Base-by-base conservation (phyloP, 2,329 filamentous ascomycete genomes). In the Boeremia exigua region DNA sequence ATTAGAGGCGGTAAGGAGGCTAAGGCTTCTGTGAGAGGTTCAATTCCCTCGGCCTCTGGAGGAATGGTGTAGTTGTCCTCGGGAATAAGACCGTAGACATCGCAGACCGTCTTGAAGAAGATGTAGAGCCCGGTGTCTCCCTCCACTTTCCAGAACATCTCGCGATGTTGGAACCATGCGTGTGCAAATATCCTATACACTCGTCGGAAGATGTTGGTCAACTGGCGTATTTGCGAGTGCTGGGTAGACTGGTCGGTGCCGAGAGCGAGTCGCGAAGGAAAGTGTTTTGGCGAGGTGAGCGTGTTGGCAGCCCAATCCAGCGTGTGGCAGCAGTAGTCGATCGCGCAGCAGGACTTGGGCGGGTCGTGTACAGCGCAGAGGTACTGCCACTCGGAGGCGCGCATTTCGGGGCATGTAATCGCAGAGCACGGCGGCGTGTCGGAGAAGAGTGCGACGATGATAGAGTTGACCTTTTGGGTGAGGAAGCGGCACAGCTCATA, bases 251-350 rank as follows among this genome's bases (percentile, higher is more conserved):
- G 68, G 58, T 75, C 76, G 54, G 65, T 72, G 27, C 85, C 85
- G 38, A 88, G 72, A 1, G 82, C 83, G 19, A 96, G 85, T 48
- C 95, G 86, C 66, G 91, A 96, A 0, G 95, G 94, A 73, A 99
- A 99, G 72, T 95, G 90, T 80, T 97, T 97, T 50, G 92, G 90
- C 67, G 92, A 95, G 2, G 94, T 96, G 54, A 99, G 88, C 17
- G 94, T 90, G 69, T 96, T 96, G 54, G 92, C 93, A 2, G 95
- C 95, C 92, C 94, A 98, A 79, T 99, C 95, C 38, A 99, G 87
- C 0, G 95, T 99, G 75, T 99, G 95, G 75, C 94, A 98, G 83
- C 93, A 97, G 79, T 99, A 99, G 78, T 99, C 95, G 71, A 99
- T 97, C 47, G 95, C 95, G 77, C 94, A 97, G 80, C 95, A 99